A percentile compares a stretch with the other conserved stretches of the same genome.
These are phyloP conservation scores for Candida insectalens DNA, from an alignment of 805 yeast species.

Conservation along the genomic window DNA sequence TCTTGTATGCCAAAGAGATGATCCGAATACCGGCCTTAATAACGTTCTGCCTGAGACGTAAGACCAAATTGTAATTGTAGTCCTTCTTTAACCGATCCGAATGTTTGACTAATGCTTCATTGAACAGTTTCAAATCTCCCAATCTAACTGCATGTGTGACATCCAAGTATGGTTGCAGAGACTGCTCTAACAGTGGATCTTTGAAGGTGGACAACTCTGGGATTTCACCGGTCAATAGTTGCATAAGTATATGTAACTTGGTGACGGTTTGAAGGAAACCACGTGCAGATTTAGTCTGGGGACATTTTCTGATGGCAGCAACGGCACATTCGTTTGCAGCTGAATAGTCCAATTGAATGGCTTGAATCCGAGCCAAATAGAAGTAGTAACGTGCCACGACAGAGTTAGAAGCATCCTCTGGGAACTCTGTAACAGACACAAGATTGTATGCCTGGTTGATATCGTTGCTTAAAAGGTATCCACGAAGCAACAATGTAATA, in stretches of 20 bases:
- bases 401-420: conserved; percentile 68
- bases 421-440: conserved; percentile 83
- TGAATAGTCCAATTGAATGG: conserved; percentile 88
- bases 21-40: conserved; percentile 96
- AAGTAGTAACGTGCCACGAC: conserved; percentile 86
- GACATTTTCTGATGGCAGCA: conserved; percentile 94
- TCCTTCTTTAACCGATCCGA: conserved; percentile 59
- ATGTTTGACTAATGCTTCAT: conserved; percentile 55
- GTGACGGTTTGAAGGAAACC: conserved; percentile 89
- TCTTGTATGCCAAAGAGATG: conserved; percentile 82
- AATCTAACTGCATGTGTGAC: conserved; percentile 85
- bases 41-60: conserved; percentile 90
- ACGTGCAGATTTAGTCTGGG: conserved; percentile 73
- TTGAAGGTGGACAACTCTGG: conserved; percentile 82
- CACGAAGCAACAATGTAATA: conserved; percentile 77
- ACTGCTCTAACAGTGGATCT: conserved; percentile 46
- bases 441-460: conserved; percentile 82
- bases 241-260: conserved; percentile 80
- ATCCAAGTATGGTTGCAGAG: conserved; percentile 72
- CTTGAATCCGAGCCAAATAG: conserved; percentile 82
- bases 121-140: conserved; percentile 81
- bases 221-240: conserved; percentile 91
- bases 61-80: conserved; percentile 73
- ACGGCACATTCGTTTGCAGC: conserved; percentile 83
- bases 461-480: conserved; percentile 69